Evolutionary conservation across 164 flowering plant species (phyloP), one percentile per base, ranked within the genome.

Genomic region (Piper betle): DNA sequence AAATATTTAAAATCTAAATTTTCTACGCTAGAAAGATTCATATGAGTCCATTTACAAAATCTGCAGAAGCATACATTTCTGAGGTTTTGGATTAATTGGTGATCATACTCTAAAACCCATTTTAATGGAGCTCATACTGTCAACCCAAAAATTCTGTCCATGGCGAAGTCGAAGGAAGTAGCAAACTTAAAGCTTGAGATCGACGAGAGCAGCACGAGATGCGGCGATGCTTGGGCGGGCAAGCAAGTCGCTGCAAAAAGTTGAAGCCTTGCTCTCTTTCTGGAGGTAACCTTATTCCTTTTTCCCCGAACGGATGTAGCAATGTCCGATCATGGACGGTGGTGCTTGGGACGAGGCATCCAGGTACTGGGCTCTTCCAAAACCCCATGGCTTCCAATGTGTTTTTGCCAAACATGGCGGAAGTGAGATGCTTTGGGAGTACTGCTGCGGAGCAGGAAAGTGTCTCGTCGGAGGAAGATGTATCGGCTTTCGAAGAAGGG

Each of bases 361-460:
- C 13, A 46, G 10, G 10, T 46, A 6, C 6, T 46, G 50, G 50
- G 50, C 11, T 46, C 50, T 46, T 46, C 12, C 0, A 15, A 15
- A 46, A 2, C 15, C 1, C 50, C 15, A 46, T 46, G 9, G 10
- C 38, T 33, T 7, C 15, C 15, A 4, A 43, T 43, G 37, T 16
- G 13, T 61, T 61, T 48, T 48, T 16, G 53, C n/a, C 6, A 9
- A 63, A 60, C 18, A 39, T 68, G 33, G 59, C 64, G 2, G 79
- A 70, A 62, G 76, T 25, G 33, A 1, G 33, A 25, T 25, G 84
- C 39, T 83, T 79, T 58, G 81, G 72, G 3, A 83, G 80, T 42
- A 95, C 95, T 60, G 81, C 72, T 3, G 83, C 80, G 68, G 85
- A 77, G 43, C 95, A 92, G 0, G 92, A 82, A 68, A 82, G 79